A percentile compares a stretch with the other conserved stretches of the same genome.
phyloP scores from a whole-genome alignment of 352 stramenopile genomes.

The Vaucheria bursata region DNA sequence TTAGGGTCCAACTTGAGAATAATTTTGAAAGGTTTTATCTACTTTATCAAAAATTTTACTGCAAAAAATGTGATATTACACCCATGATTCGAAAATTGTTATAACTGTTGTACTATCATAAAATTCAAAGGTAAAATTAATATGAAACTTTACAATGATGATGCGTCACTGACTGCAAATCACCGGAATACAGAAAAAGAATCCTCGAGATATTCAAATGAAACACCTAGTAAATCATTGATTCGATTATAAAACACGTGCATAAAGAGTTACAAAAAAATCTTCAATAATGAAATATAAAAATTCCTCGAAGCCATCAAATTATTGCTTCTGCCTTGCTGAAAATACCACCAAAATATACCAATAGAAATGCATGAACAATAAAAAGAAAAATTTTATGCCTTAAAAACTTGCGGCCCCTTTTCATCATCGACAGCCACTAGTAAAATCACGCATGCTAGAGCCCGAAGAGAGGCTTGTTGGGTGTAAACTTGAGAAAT shows the following conservation, averaged over 20 bases:
- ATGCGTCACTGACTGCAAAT: no score
- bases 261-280: not conserved
- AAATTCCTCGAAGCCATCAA: constrained; percentile 1
- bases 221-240: no score
- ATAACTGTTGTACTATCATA: no score
- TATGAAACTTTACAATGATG: no score
- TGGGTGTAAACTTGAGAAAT: constrained; percentile 75
- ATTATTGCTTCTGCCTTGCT: constrained; percentile 2
- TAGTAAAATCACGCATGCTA: constrained; percentile 88
- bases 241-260: not conserved
- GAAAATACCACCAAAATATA: not conserved
- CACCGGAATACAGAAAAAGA: no score
- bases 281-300: not conserved
- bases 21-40: no score
- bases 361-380: not conserved
- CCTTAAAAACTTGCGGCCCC: constrained; percentile 92
- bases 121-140: no score
- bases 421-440: constrained; percentile 95
- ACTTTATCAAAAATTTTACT: no score
- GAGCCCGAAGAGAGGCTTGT: constrained; percentile 74
- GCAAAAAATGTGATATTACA: no score
- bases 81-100: no score
- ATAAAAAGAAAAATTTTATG: constrained; percentile 45
- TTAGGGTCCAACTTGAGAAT: not conserved
- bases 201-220: no score